Percentiles rank a stretch among this genome's conserved stretches.
phyloP scores from a whole-genome alignment of 352 stramenopile genomes.

The Phytopythium delawarense region DNA sequence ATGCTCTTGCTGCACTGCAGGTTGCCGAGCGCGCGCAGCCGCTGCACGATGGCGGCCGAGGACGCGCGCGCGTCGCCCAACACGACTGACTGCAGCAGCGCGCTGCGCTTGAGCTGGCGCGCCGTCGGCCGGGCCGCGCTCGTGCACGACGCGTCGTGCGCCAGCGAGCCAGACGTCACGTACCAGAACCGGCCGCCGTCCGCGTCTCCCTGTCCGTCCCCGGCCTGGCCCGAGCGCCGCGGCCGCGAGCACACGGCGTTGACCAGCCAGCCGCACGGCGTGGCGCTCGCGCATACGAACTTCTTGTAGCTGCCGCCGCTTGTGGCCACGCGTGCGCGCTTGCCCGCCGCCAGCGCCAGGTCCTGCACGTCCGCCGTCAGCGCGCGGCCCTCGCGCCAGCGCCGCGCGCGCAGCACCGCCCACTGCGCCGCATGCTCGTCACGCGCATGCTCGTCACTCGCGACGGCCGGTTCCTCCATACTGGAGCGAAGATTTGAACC shows the following conservation, averaged over 20 bases:
- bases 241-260: constrained; percentile 43
- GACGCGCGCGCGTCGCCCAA: constrained; percentile 36
- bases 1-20: constrained; percentile 49
- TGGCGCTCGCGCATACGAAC: constrained; percentile 39
- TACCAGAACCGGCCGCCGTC: constrained; percentile 32
- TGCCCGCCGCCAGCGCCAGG: constrained; percentile 35
- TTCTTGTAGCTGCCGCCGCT: constrained; percentile 59
- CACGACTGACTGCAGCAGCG: constrained; percentile 35
- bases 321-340: constrained; percentile 38
- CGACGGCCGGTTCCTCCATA: no score
- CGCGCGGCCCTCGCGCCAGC: constrained; percentile 34
- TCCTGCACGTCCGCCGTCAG: constrained; percentile 50
- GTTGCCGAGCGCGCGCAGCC: constrained; percentile 20
- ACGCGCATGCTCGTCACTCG: no score
- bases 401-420: constrained; percentile 23
- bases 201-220: not conserved
- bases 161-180: constrained; percentile 41
- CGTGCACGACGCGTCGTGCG: constrained; percentile 29
- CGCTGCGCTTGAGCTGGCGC: constrained; percentile 36
- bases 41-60: constrained; percentile 31
- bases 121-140: constrained; percentile 37
- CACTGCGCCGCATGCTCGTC: constrained; percentile 12
- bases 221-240: constrained; percentile 2
- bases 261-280: constrained; percentile 38
- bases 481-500: no score